Conservation (phyloP, 345 rosid species). For the Nephelium lappaceum region DNA sequence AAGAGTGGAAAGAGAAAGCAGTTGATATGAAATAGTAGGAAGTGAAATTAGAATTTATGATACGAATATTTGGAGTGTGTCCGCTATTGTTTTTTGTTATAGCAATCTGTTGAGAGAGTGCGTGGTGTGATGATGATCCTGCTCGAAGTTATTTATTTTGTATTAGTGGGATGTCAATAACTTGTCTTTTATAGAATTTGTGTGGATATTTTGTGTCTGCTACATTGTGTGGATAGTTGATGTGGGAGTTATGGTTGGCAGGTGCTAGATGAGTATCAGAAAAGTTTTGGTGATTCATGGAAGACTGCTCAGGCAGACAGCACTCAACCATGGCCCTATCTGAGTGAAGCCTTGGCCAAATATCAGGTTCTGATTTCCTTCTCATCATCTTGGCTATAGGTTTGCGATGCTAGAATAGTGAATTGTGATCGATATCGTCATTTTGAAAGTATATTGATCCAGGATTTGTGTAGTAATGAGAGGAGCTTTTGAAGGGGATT, state of each 20-base stretch:
- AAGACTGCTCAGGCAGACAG: constrained; percentile 64
- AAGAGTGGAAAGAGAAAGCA: background rate
- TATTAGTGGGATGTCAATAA: background rate
- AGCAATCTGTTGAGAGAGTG: background rate
- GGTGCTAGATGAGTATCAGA: constrained; percentile 94
- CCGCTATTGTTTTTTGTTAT: background rate
- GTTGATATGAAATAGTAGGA: background rate
- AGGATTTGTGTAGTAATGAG: background rate
- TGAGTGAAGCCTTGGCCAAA: constrained; percentile 72
- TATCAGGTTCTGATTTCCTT: constrained; percentile 63
- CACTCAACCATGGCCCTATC: constrained; percentile 78
- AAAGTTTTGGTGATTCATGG: constrained; percentile 90
- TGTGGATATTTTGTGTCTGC: background rate
- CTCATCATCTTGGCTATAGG: background rate
- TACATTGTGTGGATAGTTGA: background rate
- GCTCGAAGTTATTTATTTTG: background rate
- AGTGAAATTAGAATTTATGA: no score
- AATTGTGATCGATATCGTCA: background rate
- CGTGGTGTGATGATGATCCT: background rate
- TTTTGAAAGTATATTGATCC: background rate
- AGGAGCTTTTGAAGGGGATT: background rate
- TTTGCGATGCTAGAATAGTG: background rate
- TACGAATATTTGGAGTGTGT: background rate
- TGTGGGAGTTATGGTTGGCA: constrained; percentile 26
- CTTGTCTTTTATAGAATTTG: background rate